Conservation (phyloP, 2,329 filamentous ascomycete species). For the Colletotrichum somersetense region DNA sequence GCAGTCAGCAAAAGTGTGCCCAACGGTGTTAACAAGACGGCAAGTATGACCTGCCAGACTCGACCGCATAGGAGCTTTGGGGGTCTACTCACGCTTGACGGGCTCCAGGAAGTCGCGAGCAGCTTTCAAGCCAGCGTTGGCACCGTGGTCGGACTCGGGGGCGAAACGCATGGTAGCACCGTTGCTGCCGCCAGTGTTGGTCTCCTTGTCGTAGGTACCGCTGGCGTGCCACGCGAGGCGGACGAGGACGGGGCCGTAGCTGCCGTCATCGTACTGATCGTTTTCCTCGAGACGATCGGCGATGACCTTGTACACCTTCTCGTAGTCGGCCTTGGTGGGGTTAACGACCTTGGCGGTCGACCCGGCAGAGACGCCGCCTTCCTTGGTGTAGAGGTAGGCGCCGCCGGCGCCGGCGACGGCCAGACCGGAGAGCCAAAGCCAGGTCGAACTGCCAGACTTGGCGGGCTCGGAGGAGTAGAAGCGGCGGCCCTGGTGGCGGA, state of each 20-base stretch:
- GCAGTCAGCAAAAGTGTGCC: conserved; percentile 23
- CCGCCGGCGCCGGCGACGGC: conserved; percentile 72
- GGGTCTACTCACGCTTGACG: conserved; percentile 74
- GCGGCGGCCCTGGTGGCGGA: conserved; percentile 81
- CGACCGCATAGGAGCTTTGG: not conserved
- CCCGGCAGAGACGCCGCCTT: conserved; percentile 62
- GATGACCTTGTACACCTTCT: conserved; percentile 93
- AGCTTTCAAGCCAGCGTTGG: conserved; percentile 88
- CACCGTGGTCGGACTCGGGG: conserved; percentile 89
- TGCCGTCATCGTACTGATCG: conserved; percentile 96
- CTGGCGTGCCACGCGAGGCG: conserved; percentile 94
- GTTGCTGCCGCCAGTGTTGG: conserved; percentile 91
- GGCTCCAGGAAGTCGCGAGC: conserved; percentile 95
- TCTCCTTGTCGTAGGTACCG: conserved; percentile 91
- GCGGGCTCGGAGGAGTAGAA: conserved; percentile 80
- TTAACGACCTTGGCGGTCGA: conserved; percentile 66
- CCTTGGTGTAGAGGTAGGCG: conserved; percentile 75
- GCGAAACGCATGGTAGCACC: conserved; percentile 97
- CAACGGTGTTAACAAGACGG: not conserved
- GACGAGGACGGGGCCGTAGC: conserved; percentile 91
- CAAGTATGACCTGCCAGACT: not conserved
- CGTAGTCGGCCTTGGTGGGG: conserved; percentile 89
- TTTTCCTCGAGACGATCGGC: conserved; percentile 85
- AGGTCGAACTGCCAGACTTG: conserved; percentile 61
- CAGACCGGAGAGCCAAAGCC: conserved; percentile 70